Conservation (phyloP, 2,329 filamentous ascomycete species). For the Sporothrix luriei region DNA sequence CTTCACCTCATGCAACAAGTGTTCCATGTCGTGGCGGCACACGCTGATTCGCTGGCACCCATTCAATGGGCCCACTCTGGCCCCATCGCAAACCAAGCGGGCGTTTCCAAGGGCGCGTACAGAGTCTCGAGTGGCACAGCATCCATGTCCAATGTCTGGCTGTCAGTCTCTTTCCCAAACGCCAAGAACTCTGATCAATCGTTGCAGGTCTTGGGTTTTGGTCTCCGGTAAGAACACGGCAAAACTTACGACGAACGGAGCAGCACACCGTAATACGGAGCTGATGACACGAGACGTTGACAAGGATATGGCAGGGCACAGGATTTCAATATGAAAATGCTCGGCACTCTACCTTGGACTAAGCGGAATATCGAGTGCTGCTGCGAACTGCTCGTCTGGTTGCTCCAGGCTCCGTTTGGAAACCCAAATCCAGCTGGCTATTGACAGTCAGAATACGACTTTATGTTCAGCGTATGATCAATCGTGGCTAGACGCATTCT, state of each 20-base stretch:
- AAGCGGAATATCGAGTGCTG: too few species aligned
- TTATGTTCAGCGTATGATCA: background rate
- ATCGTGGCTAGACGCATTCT: background rate
- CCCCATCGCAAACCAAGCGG: constrained; percentile 41
- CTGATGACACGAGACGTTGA: background rate
- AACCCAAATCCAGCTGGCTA: background rate
- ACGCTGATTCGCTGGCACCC: constrained; percentile 46
- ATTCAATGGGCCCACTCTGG: constrained; percentile 38
- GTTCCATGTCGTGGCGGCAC: constrained; percentile 44
- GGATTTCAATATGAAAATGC: background rate
- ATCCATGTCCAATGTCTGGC: constrained; percentile 24
- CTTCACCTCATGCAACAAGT: constrained; percentile 46
- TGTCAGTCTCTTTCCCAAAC: constrained; percentile 24
- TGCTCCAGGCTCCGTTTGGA: background rate
- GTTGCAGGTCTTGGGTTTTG: constrained; percentile 18
- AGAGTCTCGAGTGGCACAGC: constrained; percentile 25
- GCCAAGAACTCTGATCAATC: constrained; percentile 27
- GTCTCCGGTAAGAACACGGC: constrained; percentile 17
- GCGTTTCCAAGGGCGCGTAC: constrained; percentile 51
- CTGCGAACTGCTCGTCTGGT: too few species aligned
- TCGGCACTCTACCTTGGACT: background rate
- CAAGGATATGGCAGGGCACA: background rate
- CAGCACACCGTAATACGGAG: background rate
- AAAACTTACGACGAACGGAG: constrained; percentile 17
- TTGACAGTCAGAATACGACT: background rate